Evolutionary conservation across 805 yeast genomes (phyloP).

Genomic region (Kockiozyma suomiensis): DNA sequence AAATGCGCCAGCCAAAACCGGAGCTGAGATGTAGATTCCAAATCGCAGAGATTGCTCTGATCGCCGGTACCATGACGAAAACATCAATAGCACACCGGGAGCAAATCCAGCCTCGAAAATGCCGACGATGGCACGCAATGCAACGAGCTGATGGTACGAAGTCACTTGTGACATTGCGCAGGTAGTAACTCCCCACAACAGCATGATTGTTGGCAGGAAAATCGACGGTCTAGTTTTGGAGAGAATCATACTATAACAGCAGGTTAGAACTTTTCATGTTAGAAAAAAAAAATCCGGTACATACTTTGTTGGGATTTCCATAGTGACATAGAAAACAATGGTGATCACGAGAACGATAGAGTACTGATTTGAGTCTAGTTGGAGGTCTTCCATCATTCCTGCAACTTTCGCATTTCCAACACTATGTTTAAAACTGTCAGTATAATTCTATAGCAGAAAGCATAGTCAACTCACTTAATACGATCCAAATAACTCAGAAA

Average conservation of each 20-base stretch:
- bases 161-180: constrained; percentile 54
- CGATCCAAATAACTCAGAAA: constrained; percentile 42
- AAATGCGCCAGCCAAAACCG: constrained; percentile 61
- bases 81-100: constrained; percentile 47
- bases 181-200: constrained; percentile 61
- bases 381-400: constrained; percentile 48
- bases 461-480: background rate
- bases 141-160: constrained; percentile 39
- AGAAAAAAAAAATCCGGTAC: constrained; percentile 41
- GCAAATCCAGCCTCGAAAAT: constrained; percentile 52
- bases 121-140: constrained; percentile 47
- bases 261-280: constrained; percentile 14
- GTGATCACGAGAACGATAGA: constrained; percentile 49
- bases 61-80: constrained; percentile 53
- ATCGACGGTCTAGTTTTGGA: constrained; percentile 33
- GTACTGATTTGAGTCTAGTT: constrained; percentile 49
- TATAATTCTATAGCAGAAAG: too few species aligned
- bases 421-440: too few species aligned
- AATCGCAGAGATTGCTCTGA: constrained; percentile 62
- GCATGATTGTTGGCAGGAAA: constrained; percentile 42
- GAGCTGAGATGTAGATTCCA: constrained; percentile 62
- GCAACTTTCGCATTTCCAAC: constrained; percentile 54
- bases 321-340: constrained; percentile 40
- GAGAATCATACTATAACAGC: constrained; percentile 9
- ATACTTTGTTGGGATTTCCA: constrained; percentile 47